These are phyloP conservation scores for Aaosphaeria arxii DNA, from an alignment of 2,329 filamentous ascomycete genomes.

Conservation along the genomic window DNA sequence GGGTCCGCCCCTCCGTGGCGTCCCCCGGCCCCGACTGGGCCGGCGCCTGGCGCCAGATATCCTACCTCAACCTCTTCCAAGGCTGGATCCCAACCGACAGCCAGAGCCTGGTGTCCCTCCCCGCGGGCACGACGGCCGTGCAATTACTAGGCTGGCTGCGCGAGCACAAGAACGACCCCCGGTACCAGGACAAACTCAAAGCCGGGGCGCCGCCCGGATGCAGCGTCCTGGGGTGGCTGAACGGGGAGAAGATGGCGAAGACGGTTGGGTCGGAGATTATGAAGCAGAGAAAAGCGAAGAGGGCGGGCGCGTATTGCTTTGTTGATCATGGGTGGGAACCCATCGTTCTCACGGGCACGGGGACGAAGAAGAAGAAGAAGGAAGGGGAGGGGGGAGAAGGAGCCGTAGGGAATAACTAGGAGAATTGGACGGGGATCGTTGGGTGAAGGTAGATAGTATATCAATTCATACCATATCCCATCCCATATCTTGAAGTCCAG, in stretches of 20 bases:
- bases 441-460: too few relatives aligned
- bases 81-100: slow-evolving; percentile 42
- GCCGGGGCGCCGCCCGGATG: slow-evolving; percentile 10
- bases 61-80: slow-evolving; percentile 41
- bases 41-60: slow-evolving; percentile 43
- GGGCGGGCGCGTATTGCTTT: slow-evolving; percentile 18
- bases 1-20: not conserved
- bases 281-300: slow-evolving; percentile 11
- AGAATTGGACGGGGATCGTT: too few relatives aligned
- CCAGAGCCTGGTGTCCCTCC: slow-evolving; percentile 29
- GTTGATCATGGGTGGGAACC: slow-evolving; percentile 38
- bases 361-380: not conserved
- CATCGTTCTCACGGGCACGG: not conserved
- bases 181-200: slow-evolving; percentile 3
- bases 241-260: slow-evolving; percentile 35
- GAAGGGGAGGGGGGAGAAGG: not conserved
- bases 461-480: too few relatives aligned
- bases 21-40: slow-evolving; percentile 35
- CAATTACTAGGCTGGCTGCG: slow-evolving; percentile 34
- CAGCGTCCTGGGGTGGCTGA: slow-evolving; percentile 34
- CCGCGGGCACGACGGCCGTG: slow-evolving; percentile 30
- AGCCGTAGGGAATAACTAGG: not conserved
- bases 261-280: slow-evolving; percentile 31
- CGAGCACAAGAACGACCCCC: slow-evolving; percentile 23
- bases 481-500: too few relatives aligned